Base-by-base conservation (phyloP, 1,284 basidiomycete species). In the Leccinum variabile region DNA sequence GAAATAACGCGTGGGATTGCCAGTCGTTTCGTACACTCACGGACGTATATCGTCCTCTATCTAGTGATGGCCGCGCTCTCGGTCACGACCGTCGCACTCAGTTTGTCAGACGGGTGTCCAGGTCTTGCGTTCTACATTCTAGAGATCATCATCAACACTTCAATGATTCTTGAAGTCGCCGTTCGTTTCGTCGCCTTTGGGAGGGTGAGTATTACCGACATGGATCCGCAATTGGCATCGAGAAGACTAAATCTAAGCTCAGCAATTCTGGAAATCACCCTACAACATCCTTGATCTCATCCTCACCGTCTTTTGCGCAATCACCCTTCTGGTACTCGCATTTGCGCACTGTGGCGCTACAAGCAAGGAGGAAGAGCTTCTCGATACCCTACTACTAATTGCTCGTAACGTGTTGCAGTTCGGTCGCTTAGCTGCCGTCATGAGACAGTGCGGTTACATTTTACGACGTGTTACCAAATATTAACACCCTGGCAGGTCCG, bases 391-490 rank as follows among this genome's bases (percentile, higher is more conserved):
- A 60, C 81, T 97, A 22, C 86, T 97, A 16, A 89, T 97, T 65
- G 91, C 91, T 30, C 86, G 95, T 39, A 98, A 98, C 73, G 84
- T 94, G 54, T 85, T 97, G 56, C 95, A 98, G 69, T 97, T 97
- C 73, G 87, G 91, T 18, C 85, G 95, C 25, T 80, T 98, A 14
- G 94, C 94, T 14, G 84, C 91, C 25, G 93, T 97, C 57, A 90
- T 97, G 83, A 82, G 95, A 76, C 91, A 95, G 94, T 95, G 72
- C 69, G 90, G 81, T 66, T 46, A 41, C 64, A 44, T 60, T 66
- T 49, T 49, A 41, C 16, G 58, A 54, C 50, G 25, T 55, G 32
- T 56, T 58, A 8, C 18, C 39, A 53, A 32, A 33, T 14, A 41
- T 56, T 74, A 33, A 75, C 61, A 28, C 35, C 22, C 32, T 60